Percentiles rank a stretch among this genome's conserved stretches.
phyloP scores from a whole-genome alignment of 441 rosid genomes.

The Mallotus japonicus region DNA sequence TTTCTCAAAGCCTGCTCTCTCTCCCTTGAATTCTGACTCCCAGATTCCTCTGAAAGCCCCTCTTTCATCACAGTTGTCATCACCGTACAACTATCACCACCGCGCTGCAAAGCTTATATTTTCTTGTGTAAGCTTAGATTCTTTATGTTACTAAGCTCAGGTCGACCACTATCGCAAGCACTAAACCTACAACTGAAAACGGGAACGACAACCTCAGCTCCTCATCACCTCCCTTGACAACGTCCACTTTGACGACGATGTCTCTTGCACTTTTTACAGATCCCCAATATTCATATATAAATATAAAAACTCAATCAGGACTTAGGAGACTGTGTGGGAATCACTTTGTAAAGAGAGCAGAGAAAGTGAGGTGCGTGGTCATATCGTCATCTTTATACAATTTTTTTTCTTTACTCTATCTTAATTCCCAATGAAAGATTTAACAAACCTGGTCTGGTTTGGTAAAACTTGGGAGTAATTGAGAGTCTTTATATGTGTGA shows the following conservation, averaged over 20 bases:
- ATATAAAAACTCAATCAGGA: neutral
- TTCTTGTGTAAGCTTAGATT: too few relatives aligned
- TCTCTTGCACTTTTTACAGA: conserved; percentile 18
- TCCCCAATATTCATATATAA: conserved; percentile 29
- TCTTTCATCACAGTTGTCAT: neutral
- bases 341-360: conserved; percentile 43
- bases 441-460: conserved; percentile 4
- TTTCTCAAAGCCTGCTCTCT: conserved; percentile 23
- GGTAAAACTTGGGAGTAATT: conserved; percentile 17
- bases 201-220: too few relatives aligned
- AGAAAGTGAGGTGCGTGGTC: too few relatives aligned
- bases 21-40: conserved; percentile 24
- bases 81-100: too few relatives aligned
- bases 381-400: too few relatives aligned
- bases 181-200: too few relatives aligned
- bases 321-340: conserved; percentile 29
- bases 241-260: too few relatives aligned
- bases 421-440: conserved; percentile 37
- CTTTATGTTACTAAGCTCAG: too few relatives aligned
- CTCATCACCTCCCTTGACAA: too few relatives aligned
- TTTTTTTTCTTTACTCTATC: neutral
- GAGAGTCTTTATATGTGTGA: neutral
- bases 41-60: conserved; percentile 21
- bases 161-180: too few relatives aligned
- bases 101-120: too few relatives aligned